Percentiles rank a stretch among this genome's conserved stretches.
phyloP scores from a whole-genome alignment of 768 basidiomycete genomes.

The Calocybe gangraenosa region DNA sequence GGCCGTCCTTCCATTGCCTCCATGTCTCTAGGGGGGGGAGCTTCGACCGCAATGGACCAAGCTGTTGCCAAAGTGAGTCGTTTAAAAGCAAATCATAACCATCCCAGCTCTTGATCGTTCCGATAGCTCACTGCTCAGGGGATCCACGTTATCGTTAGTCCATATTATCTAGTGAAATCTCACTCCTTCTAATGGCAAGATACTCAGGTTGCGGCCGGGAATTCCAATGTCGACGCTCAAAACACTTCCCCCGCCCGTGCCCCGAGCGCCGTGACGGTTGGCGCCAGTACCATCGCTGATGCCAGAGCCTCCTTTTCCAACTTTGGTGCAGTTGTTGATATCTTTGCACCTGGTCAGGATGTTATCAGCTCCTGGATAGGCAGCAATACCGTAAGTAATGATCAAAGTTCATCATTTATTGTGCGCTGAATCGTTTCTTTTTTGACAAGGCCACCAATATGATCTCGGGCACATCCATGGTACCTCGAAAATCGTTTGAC shows the following conservation, averaged over 20 bases:
- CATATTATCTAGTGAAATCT: background rate
- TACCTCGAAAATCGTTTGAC: background rate
- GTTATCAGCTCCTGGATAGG: slow-evolving; percentile 23
- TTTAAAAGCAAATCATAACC: background rate
- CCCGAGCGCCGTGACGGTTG: slow-evolving; percentile 8
- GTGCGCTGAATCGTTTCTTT: background rate
- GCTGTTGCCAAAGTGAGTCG: slow-evolving; percentile 3
- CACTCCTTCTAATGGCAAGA: background rate
- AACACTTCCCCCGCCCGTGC: slow-evolving; percentile 7
- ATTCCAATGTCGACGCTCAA: slow-evolving; percentile 1
- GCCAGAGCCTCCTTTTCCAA: slow-evolving; percentile 29
- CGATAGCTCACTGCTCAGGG: slow-evolving; percentile 23
- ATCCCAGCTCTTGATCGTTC: background rate
- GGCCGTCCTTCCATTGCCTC: slow-evolving; percentile 8
- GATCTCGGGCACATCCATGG: slow-evolving; percentile 14
- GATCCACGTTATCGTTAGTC: slow-evolving; percentile 24
- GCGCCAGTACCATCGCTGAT: slow-evolving; percentile 22
- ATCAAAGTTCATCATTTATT: too few relatives aligned
- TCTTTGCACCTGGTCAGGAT: slow-evolving; percentile 30
- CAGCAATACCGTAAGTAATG: slow-evolving; percentile 10
- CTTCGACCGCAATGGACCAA: slow-evolving; percentile 1
- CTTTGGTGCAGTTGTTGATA: slow-evolving; percentile 27
- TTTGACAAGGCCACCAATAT: slow-evolving; percentile 3
- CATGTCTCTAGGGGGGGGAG: slow-evolving; percentile 7
- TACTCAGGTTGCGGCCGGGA: slow-evolving; percentile 12